phyloP scores from a whole-genome alignment of 1,139 yeast species.

The Suhomyces wounanorum region DNA sequence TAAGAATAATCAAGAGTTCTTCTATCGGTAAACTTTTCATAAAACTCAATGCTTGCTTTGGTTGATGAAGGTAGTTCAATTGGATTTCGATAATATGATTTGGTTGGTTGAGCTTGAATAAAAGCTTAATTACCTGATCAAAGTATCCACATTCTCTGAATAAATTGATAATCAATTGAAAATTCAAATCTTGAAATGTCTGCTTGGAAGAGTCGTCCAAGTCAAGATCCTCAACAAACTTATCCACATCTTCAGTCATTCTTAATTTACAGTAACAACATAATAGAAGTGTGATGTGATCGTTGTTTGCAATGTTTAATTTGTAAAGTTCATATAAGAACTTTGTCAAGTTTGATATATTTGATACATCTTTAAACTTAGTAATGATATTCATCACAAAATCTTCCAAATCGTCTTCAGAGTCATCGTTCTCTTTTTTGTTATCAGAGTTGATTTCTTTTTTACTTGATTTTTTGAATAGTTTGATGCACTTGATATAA shows the following conservation, averaged over 20 bases:
- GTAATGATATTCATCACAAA: conserved; percentile 79
- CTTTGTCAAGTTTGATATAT: conserved; percentile 62
- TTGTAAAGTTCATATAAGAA: conserved; percentile 64
- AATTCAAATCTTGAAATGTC: conserved; percentile 54
- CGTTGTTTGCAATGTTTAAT: conserved; percentile 57
- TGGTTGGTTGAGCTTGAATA: conserved; percentile 73
- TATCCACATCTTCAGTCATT: conserved; percentile 55
- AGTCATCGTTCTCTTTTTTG: conserved; percentile 21
- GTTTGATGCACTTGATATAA: conserved; percentile 50
- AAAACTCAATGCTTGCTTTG: conserved; percentile 63
- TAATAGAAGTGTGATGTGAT: conserved; percentile 78
- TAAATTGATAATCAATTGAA: conserved; percentile 67
- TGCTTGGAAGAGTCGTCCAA: conserved; percentile 20
- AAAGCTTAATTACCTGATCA: conserved; percentile 68
- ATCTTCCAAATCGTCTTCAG: conserved; percentile 45
- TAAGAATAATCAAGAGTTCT: conserved; percentile 72
- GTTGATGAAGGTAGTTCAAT: conserved; percentile 65
- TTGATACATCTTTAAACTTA: conserved; percentile 82
- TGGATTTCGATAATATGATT: conserved; percentile 77
- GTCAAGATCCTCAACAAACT: conserved; percentile 54
- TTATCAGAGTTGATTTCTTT: not conserved
- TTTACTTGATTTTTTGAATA: conserved; percentile 14
- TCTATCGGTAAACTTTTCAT: conserved; percentile 73
- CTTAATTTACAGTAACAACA: conserved; percentile 85
- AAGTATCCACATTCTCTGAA: conserved; percentile 78